A percentile compares a stretch with the other conserved stretches of the same genome.
phyloP scores from a whole-genome alignment of 306 rosid genomes.

The Medicago arabica region DNA sequence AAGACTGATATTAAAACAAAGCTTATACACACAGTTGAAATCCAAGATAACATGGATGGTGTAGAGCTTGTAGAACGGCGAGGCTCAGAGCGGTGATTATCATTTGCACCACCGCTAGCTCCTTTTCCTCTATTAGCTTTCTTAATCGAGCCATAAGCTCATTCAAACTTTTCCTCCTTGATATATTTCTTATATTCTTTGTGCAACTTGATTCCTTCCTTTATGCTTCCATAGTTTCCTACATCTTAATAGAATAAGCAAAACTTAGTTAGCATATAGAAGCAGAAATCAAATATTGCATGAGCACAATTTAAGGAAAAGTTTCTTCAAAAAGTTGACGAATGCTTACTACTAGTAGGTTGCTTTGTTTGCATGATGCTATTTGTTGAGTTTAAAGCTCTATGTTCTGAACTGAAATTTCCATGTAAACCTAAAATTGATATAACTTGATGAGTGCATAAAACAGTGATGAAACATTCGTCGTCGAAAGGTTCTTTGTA shows the following conservation, averaged over 20 bases:
- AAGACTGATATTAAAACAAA: neutral
- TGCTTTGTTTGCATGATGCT: constrained; percentile 5
- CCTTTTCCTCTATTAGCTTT: constrained; percentile 28
- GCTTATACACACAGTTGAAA: constrained; percentile 25
- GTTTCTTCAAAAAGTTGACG: neutral
- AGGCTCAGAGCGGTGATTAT: neutral
- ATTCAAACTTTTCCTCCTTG: neutral
- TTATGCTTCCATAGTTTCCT: constrained; percentile 18
- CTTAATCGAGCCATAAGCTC: neutral
- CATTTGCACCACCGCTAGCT: neutral
- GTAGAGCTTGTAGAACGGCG: neutral
- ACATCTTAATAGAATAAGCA: neutral
- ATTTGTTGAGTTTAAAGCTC: constrained; percentile 9
- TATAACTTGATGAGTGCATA: constrained; percentile 27
- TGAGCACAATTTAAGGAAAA: neutral
- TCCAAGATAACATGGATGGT: neutral
- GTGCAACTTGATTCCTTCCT: too few species aligned
- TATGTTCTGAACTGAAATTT: constrained; percentile 15
- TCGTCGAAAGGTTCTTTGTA: neutral
- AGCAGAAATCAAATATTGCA: neutral
- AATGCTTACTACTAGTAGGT: constrained; percentile 8
- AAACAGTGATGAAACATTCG: constrained; percentile 3
- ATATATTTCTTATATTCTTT: too few species aligned
- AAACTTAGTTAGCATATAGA: neutral
- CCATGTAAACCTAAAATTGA: neutral